Base-by-base conservation (phyloP, 495 filamentous ascomycete species). In the Thozetella sp. region DNA sequence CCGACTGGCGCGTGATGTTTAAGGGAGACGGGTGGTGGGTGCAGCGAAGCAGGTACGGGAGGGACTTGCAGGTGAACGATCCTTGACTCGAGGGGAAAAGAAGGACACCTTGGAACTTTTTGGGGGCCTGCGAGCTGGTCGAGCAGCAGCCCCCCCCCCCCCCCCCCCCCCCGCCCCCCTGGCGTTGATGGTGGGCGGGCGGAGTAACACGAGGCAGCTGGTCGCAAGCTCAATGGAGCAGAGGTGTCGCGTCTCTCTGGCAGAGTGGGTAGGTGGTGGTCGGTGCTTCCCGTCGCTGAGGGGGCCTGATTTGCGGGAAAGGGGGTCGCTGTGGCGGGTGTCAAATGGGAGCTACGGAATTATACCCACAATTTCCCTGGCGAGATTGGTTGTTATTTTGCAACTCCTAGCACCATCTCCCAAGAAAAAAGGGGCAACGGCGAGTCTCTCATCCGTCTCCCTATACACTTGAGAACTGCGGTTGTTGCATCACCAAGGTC, bases 381-480 rank as follows among this genome's bases (percentile, higher is more conserved):
- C 67, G 69, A 72, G 54, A 72, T 72, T 72, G n/a, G 66, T 58
- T 51, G 19, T 20, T 45, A 52, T 20, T 46, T 46, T 45, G 20
- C 37, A 4, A 25, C 25, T 34, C 53, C 54, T 25, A 51, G 54
- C 40, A 56, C 46, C 37, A 40, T 26, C 53, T 45, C n/a, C 24
- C 9, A 55, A 55, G 24, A 20, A 37, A 24, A 22, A 37, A 24
- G 13, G 13, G 43, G 53, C 22, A 45, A 50, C 25, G 34, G 25
- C 17, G 56, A n/a, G 22, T 23, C 25, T 24, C 19, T 30, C 30
- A 54, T 53, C 45, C 22, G 37, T 54, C n/a, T 51, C 46, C 10
- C n/a, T 45, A 45, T 56, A 45, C 54, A 43, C 22, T 30, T 30
- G 54, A 25, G 19, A 40, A 15, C 2, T n/a, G n/a, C n/a, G n/a